Base-by-base conservation (phyloP, 768 basidiomycete genomes). In the Russula earlei region DNA sequence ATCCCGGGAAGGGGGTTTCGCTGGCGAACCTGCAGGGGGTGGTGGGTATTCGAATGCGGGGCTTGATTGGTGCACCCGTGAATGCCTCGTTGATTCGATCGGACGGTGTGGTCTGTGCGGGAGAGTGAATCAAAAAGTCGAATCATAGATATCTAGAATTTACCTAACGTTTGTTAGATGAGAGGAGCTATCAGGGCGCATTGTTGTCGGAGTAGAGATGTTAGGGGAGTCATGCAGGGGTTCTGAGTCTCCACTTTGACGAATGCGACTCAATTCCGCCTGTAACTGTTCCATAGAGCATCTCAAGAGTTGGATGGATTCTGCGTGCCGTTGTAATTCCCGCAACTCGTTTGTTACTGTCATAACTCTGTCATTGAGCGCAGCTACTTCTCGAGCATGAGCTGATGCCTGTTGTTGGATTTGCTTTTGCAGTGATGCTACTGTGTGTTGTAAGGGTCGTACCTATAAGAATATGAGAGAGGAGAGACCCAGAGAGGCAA, bases 1-100 rank as follows among this genome's bases (percentile, higher is more conserved):
- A 40, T 76, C 65, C 17, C 64, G 61, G 17, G 43, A 56, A 24
- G 56, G 56, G 25, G 59, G 59, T 22, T 60, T 64, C 37, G 11
- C 20, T 20, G 60, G 60, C 3, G 59, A 62, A 20, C 50, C 46
- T 17, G 61, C 54, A 22, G 59, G 61, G n/a, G 59, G 59, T 10
- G 55, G 48, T 11, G 61, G 61, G 20, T 62, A 61, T 51, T 62
- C 61, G 20, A 60, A 62, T 37, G 57, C 58, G 3, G 60, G 58
- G 25, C 53, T 62, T 11, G 53, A 45, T 52, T 47, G 53, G 19
- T 49, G 42, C 9, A 36, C 22, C 31, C 58, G 49, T 22, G 47
- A 24, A 25, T 37, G 27, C 3, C 52, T 54, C 10, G 19, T 54
- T 38, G 49, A 19, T 52, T 58, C 52, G 33, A 20, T 52, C 36